Evolutionary conservation across 139 green algal species (phyloP).

Genomic region (Chlamydomonas asymmetrica): DNA sequence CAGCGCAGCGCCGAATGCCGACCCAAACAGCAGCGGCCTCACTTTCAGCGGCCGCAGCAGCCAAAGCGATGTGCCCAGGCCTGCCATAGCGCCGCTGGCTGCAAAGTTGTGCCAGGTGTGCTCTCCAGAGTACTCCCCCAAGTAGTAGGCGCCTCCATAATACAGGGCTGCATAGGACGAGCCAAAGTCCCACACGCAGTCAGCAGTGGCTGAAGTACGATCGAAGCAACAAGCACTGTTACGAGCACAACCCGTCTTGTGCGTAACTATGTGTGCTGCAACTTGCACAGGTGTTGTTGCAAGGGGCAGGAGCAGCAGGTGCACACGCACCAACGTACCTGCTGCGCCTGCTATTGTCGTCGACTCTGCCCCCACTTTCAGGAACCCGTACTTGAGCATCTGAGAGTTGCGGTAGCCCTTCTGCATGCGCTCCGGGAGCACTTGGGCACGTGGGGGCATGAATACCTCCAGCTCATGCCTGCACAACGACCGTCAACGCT

Average conservation of each 20-base stretch:
- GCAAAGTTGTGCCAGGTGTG: conserved; percentile 47
- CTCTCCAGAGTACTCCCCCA: conserved; percentile 24
- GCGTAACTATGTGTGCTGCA: no score
- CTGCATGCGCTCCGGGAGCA: conserved; percentile 34
- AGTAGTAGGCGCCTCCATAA: conserved; percentile 46
- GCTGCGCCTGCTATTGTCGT: conserved; percentile 31
- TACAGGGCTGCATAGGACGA: conserved; percentile 24
- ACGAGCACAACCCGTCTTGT: no score
- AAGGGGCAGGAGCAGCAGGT: neutral
- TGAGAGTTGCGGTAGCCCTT: conserved; percentile 39
- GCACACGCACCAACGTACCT: conserved; percentile 18
- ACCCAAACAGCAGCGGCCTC: conserved; percentile 31
- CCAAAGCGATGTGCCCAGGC: conserved; percentile 14
- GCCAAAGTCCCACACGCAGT: neutral
- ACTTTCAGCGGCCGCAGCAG: conserved; percentile 26
- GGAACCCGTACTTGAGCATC: conserved; percentile 40
- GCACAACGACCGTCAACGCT: no score
- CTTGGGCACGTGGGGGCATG: conserved; percentile 39
- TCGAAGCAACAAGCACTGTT: no score
- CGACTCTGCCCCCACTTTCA: conserved; percentile 35
- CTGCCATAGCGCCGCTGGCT: conserved; percentile 27
- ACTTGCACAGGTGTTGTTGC: neutral
- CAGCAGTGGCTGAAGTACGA: neutral
- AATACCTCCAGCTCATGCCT: conserved; percentile 53
- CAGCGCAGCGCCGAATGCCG: conserved; percentile 24